Base-by-base conservation (phyloP, 1,284 basidiomycete genomes). In the Ceratobasidium sp. region DNA sequence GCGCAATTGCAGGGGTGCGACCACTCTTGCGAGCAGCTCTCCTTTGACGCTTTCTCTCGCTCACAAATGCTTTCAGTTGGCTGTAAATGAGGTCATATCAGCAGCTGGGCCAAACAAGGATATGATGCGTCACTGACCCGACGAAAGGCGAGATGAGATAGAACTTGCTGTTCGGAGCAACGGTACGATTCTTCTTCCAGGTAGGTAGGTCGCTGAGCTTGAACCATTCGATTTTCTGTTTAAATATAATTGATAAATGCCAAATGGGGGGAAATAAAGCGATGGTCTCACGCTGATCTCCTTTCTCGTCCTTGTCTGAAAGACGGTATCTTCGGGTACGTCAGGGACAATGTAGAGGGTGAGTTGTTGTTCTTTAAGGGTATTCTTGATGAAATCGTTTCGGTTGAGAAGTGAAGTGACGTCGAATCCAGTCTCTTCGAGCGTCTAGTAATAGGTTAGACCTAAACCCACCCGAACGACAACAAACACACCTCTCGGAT, bases 91-190 rank as follows among this genome's bases (percentile, higher is more conserved):
- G 16, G 40, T 18, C n/a, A 16, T 44, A 25, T 69, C 28, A 69
- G 40, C 73, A 72, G 46, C 72, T 73, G 66, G 16, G 54, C 63
- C 33, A 49, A 74, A 54, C 28, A 44, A 67, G 44, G 48, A 67
- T 62, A 33, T 54, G 60, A 33, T 12, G 21, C 38, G 36, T 8
- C n/a, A 83, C 90, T 76, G 81, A 96, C 92, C 85, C 86, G 73
- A 98, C 94, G 83, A 99, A 98, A 1, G 96, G 96, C 1, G 94
- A 90, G 62, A 99, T 95, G 77, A 98, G 86, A 82, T 98, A 99
- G 81, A 98, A 98, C 79, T 94, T 95, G 69, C 93, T 76, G 33
- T 76, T 76, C 86, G 36, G 88, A 48, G 77, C 78, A 33, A 69
- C 66, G 21, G 38, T 25, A 8, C 66, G 66, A 21, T 91, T 91